Evolutionary conservation across 305 asterid species (phyloP).

Genomic region (Rubia tinctorum): DNA sequence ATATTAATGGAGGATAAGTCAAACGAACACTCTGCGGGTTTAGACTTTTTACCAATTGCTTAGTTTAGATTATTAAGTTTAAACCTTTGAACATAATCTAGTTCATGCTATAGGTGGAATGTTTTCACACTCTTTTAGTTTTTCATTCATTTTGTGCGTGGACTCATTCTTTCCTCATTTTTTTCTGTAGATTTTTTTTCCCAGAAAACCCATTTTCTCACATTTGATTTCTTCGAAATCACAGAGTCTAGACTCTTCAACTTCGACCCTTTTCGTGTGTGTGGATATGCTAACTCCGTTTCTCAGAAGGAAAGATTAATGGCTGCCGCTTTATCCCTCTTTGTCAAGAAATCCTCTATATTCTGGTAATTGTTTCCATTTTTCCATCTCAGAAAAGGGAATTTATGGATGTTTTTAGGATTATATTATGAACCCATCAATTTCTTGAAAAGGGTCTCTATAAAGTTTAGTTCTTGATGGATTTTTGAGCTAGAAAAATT

Average conservation of each 20-base stretch:
- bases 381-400: neutral
- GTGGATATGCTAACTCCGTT: neutral
- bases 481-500: neutral
- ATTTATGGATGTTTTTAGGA: neutral
- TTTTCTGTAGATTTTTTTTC: neutral
- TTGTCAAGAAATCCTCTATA: slow-evolving; percentile 23
- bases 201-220: neutral
- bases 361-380: slow-evolving; percentile 22
- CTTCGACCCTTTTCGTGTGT: neutral
- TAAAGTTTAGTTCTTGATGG: neutral
- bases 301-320: slow-evolving; percentile 12
- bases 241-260: neutral
- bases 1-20: too few species aligned
- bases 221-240: too few species aligned
- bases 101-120: neutral
- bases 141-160: too few species aligned
- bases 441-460: slow-evolving; percentile 8
- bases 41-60: neutral
- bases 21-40: neutral
- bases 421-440: neutral
- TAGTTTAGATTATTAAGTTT: too few species aligned
- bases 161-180: too few species aligned
- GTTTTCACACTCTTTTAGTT: neutral
- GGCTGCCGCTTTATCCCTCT: slow-evolving; percentile 24
- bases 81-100: neutral